These are phyloP conservation scores for Hura crepitans DNA, from an alignment of 441 rosid genomes.

Conservation along the genomic window DNA sequence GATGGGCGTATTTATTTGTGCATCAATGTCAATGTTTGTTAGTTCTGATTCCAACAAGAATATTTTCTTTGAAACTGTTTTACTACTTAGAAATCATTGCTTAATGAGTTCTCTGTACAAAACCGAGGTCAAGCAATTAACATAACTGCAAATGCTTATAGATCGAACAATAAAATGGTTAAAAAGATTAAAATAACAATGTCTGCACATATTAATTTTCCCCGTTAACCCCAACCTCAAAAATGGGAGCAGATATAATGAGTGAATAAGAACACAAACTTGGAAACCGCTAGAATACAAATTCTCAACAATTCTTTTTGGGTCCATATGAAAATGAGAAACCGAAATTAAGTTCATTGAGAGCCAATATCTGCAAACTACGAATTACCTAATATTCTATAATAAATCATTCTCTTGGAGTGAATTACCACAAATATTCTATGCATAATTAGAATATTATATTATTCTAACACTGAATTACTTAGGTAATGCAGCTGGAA, in stretches of 20 bases:
- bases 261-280: not conserved
- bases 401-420: not conserved
- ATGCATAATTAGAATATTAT: not conserved
- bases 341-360: not conserved
- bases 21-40: not conserved
- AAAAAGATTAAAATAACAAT: not conserved
- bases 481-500: conserved; percentile 6
- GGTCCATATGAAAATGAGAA: not conserved
- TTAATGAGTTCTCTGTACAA: not conserved
- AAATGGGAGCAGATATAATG: not conserved
- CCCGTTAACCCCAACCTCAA: not conserved
- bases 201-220: not conserved
- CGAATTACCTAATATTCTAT: not conserved
- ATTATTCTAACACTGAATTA: not conserved
- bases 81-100: not conserved
- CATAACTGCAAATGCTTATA: not conserved
- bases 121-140: not conserved
- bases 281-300: not conserved
- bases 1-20: not conserved
- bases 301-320: not conserved
- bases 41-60: not conserved
- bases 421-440: not conserved
- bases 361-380: not conserved
- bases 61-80: not conserved
- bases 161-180: not conserved